A percentile compares a stretch with the other conserved stretches of the same genome.
Conservation (phyloP, 2,329 filamentous ascomycete species). For the Aspergillus niger region DNA sequence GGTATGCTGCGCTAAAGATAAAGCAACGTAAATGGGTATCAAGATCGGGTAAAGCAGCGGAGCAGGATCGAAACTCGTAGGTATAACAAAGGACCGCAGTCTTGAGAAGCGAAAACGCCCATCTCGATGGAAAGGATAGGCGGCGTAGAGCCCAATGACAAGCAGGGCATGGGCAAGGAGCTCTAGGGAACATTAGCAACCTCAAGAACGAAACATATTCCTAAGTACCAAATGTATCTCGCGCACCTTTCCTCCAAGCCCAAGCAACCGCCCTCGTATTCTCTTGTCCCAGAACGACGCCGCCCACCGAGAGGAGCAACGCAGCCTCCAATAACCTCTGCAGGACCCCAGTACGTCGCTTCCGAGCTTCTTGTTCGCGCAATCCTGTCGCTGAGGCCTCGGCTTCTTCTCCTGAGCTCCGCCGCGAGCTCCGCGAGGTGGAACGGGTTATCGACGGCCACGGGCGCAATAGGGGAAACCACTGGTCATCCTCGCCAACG, state of each 20-base stretch:
- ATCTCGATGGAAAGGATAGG: constrained; percentile 56
- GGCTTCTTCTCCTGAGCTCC: constrained; percentile 35
- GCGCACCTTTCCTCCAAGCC: constrained; percentile 43
- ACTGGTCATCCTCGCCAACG: constrained; percentile 29
- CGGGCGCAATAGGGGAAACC: constrained; percentile 32
- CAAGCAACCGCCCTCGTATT: constrained; percentile 35
- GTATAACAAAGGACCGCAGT: constrained; percentile 60
- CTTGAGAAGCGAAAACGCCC: constrained; percentile 34
- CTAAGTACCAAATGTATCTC: background rate
- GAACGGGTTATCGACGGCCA: constrained; percentile 38
- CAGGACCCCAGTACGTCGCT: constrained; percentile 45
- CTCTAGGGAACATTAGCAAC: constrained; percentile 31
- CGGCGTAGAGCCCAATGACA: constrained; percentile 35
- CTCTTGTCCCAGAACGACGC: constrained; percentile 42
- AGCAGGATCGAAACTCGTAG: constrained; percentile 83
- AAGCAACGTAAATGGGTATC: constrained; percentile 73
- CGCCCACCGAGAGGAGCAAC: constrained; percentile 56
- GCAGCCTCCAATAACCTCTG: constrained; percentile 57
- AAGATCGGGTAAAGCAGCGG: constrained; percentile 83
- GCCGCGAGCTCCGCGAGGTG: constrained; percentile 29
- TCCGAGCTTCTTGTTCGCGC: constrained; percentile 31
- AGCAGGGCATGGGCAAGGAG: constrained; percentile 35
- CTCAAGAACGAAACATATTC: too few species aligned
- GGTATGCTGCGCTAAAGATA: constrained; percentile 68
- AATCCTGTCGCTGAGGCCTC: constrained; percentile 27